These are phyloP conservation scores for Litsea cubeba DNA, from an alignment of 164 flowering plant genomes.

Conservation along the genomic window DNA sequence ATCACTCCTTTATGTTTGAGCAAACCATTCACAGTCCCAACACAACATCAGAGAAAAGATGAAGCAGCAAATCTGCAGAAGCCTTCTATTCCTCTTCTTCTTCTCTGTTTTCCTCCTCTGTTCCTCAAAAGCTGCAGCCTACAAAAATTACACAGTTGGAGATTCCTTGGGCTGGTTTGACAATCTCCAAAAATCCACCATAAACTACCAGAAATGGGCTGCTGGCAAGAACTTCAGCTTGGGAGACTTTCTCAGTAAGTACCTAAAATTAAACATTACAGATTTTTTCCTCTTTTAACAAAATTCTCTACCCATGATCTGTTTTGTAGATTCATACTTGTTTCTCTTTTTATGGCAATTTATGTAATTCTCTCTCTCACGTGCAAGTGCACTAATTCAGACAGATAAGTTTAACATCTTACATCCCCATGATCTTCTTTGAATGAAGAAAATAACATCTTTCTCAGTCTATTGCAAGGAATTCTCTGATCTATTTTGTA, in stretches of 20 bases:
- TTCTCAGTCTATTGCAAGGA: too few species aligned
- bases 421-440: too few species aligned
- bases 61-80: conserved; percentile 7
- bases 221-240: conserved; percentile 56
- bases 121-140: conserved; percentile 35
- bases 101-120: conserved; percentile 6
- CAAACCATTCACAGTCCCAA: neutral
- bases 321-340: neutral
- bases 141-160: conserved; percentile 91
- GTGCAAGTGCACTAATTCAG: too few species aligned
- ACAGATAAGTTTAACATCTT: too few species aligned
- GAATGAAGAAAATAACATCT: too few species aligned
- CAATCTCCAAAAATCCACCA: conserved; percentile 36
- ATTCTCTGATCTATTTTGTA: too few species aligned
- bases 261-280: neutral
- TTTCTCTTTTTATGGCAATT: neutral
- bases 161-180: conserved; percentile 91
- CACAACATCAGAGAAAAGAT: conserved; percentile 1
- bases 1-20: neutral
- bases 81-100: neutral
- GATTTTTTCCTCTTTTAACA: neutral
- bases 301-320: neutral
- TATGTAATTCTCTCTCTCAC: neutral
- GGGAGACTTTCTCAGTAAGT: conserved; percentile 93
- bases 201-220: conserved; percentile 82